Conservation (phyloP, 805 yeast genomes). For the Nakazawaea ishiwadae region DNA sequence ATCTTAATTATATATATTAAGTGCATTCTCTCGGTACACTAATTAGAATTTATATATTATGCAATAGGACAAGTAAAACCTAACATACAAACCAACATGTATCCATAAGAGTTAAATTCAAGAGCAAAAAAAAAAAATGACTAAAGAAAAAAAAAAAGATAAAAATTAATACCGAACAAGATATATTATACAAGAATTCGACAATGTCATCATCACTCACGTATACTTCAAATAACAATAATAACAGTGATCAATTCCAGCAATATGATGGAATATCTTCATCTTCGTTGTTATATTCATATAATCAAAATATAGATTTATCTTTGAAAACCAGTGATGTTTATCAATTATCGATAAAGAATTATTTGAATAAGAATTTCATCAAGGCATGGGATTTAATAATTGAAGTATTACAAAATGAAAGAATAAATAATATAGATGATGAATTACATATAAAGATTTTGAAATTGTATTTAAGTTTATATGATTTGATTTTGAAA, state of each 20-base stretch:
- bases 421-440: constrained; percentile 13
- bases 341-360: constrained; percentile 36
- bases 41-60: too few species aligned
- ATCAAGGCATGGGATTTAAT: constrained; percentile 22
- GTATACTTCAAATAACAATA: neutral
- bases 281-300: neutral
- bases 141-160: too few species aligned
- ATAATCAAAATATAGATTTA: constrained; percentile 5
- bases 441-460: constrained; percentile 14
- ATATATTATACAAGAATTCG: too few species aligned
- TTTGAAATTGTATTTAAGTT: constrained; percentile 24
- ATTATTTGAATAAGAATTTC: constrained; percentile 32
- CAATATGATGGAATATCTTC: neutral
- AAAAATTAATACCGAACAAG: too few species aligned
- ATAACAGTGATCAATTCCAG: neutral
- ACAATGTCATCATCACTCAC: neutral
- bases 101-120: too few species aligned
- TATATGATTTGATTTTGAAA: constrained; percentile 24
- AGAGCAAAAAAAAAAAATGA: too few species aligned
- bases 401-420: constrained; percentile 17
- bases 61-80: too few species aligned
- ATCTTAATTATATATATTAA: too few species aligned
- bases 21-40: too few species aligned
- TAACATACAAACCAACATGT: too few species aligned
- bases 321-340: constrained; percentile 1